Evolutionary conservation across 2,329 filamentous ascomycete species (phyloP), one percentile per base, ranked within the genome.

Genomic region (Parastagonospora avenae): DNA sequence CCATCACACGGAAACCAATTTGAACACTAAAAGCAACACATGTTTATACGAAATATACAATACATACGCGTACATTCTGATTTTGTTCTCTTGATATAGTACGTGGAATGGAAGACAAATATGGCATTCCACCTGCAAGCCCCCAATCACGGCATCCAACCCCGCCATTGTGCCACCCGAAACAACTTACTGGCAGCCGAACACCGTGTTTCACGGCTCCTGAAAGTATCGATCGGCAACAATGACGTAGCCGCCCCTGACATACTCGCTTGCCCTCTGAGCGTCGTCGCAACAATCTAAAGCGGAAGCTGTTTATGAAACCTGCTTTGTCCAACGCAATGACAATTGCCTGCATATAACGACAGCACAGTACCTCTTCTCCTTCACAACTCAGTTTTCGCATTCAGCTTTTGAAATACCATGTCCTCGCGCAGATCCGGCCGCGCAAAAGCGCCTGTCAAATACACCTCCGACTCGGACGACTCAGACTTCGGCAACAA

Each of bases 361-460:
- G 45, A 36, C 16, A 24, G 16, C 44, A 47, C 38, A 41, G 11
- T 48, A 19, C 30, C 30, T 50, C 30, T 42, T 4, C n/a, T 35
- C 11, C 9, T 2, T 8, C 24, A 37, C 15, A 40, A 32, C 16
- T 15, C 19, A 28, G 1, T 12, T 12, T 2, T 19, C 19, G 14
- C 28, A 12, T 38, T 19, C 15, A 38, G 16, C 12, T 31, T 19
- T 15, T 31, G 5, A 31, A 3, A 15, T 8, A 16, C 8, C n/a
- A 62, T 62, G 57, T 52, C 57, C 8, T 38, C 44, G 30, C 50
- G 57, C 42, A 32, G 47, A 37, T 60, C 54, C 11, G 50, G 46
- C n/a, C 52, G 57, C 33, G 46, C 52, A 4, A 56, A 60, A 37
- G 54, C 55, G 40, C 50, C 55, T 14, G 52, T 62, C 0, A 59